Evolutionary conservation across 2,329 filamentous ascomycete species (phyloP), one percentile per base, ranked within the genome.

Genomic region (Colletotrichum plurivorum): DNA sequence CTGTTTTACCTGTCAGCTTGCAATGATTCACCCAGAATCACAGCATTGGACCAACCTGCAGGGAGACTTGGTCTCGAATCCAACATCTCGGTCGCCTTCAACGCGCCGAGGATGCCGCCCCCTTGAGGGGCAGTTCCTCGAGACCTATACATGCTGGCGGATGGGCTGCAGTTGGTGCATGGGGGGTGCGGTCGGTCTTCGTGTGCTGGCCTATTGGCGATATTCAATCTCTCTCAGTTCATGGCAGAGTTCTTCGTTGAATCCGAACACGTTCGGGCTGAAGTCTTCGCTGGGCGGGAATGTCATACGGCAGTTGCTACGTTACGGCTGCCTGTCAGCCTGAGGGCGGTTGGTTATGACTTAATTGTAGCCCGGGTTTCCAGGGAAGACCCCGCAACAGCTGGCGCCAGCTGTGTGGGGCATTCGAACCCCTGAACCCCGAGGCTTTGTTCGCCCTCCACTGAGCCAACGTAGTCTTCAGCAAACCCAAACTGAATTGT

Each of bases 11-110:
- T 57, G 48, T 46, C 31, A 53, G 51, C 39, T 49, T 31, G 57
- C 72, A 49, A 72, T 66, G 58, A 16, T 5, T 39, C 20, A 48
- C 25, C 18, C 15, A 9, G 41, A 67, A 27, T 20, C 2, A 25
- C 22, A 12, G 18, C 16, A 45, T 73, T 15, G 31, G n/a, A 54
- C 85, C 72, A 85, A 94, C 93, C 93, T 79, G 94, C 94, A 71
- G 95, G 95, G 41, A 98, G 86, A 48, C 90, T 87, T 25, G 95
- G 89, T 81, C 94, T 94, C 46, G 89, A 87, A 64, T 93, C 90
- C 68, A 95, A 84, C 85, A 98, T 93, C 79, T 94, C 90, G 20
- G 94, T 92, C 72, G 92, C 91, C 76, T 92, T 92, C 75, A 98
- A 85, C 52, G 93, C 93, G 69, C 90, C 89, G 76, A 98, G 85